These are phyloP conservation scores for Podosphaera fusca DNA, from an alignment of 2,329 filamentous ascomycete genomes.

Conservation along the genomic window DNA sequence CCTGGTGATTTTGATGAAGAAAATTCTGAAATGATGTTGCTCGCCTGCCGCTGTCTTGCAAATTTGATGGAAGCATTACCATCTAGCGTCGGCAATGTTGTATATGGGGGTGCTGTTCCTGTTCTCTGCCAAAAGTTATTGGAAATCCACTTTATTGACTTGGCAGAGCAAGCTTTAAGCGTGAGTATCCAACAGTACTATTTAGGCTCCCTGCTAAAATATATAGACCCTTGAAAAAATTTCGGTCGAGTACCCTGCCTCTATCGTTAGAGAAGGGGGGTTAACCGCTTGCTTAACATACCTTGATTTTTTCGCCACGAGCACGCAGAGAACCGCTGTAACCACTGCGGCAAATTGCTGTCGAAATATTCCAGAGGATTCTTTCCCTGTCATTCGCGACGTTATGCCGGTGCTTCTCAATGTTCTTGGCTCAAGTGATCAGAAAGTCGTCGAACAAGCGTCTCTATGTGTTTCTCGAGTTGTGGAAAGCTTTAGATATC, in stretches of 20 bases:
- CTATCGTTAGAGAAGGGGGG: slow-evolving; percentile 87
- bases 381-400: slow-evolving; percentile 72
- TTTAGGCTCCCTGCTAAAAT: not conserved
- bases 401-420: slow-evolving; percentile 91
- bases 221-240: slow-evolving; percentile 74
- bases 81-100: slow-evolving; percentile 78
- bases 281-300: slow-evolving; percentile 89
- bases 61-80: slow-evolving; percentile 96
- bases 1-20: slow-evolving; percentile 66
- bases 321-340: slow-evolving; percentile 87
- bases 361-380: slow-evolving; percentile 84
- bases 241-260: slow-evolving; percentile 80
- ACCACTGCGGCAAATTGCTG: slow-evolving; percentile 97
- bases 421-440: slow-evolving; percentile 77
- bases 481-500: slow-evolving; percentile 87
- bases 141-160: slow-evolving; percentile 90
- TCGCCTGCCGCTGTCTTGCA: slow-evolving; percentile 84
- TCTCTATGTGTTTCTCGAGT: slow-evolving; percentile 89
- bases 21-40: slow-evolving; percentile 89
- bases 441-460: slow-evolving; percentile 89
- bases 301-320: slow-evolving; percentile 91
- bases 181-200: slow-evolving; percentile 18
- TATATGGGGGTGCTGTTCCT: slow-evolving; percentile 90
- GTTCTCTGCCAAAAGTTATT: slow-evolving; percentile 85
- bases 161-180: slow-evolving; percentile 89